Base-by-base conservation (phyloP, 345 rosid genomes). In the Laguncularia racemosa region DNA sequence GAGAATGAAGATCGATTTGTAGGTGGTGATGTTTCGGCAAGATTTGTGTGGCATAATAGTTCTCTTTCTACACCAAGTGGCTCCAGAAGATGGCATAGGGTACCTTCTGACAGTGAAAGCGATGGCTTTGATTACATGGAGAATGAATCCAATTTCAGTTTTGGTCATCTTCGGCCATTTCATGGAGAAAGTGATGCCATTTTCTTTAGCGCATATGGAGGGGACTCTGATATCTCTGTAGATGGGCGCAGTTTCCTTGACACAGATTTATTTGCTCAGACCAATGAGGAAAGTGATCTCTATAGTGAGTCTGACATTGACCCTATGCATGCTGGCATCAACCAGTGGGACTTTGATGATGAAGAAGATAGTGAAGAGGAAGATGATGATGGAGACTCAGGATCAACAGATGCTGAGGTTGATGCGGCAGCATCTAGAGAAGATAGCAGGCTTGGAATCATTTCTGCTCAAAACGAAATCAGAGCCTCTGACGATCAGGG, bases 271-370 rank as follows among this genome's bases (percentile, higher is more conserved):
- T 70, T 78, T 62, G 50, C 73, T 60, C 81, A 68, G 43, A 79
- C 74, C 7, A 84, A 76, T 17, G 74, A 68, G 47, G 73, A 65
- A 61, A 83, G 84, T 62, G 76, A 79, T 66, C 16, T 75, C 62
- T 81, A 82, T 45, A 85, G 82, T 66, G 96, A 86, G 65, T 73
- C 84, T 63, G 96, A 88, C 73, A 88, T 92, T 51, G 98, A 92
- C 78, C 98, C 98, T 2, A 88, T 92, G 98, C 82, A 77, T 61
- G 84, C 96, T 67, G 89, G 87, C 70, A 57, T 76, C 48, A 66
- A 61, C 74, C 98, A 68, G 16, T 88, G 98, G 98, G 65, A 68
- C 73, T 82, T 80, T 12, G 95, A 81, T 75, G 83, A 70, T 54
- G 85, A 73, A 38, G 76, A 64, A 55, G 85, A 80, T 55, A 70